Conservation (phyloP, 73 alveolate species). For the Blepharisma stoltei region DNA sequence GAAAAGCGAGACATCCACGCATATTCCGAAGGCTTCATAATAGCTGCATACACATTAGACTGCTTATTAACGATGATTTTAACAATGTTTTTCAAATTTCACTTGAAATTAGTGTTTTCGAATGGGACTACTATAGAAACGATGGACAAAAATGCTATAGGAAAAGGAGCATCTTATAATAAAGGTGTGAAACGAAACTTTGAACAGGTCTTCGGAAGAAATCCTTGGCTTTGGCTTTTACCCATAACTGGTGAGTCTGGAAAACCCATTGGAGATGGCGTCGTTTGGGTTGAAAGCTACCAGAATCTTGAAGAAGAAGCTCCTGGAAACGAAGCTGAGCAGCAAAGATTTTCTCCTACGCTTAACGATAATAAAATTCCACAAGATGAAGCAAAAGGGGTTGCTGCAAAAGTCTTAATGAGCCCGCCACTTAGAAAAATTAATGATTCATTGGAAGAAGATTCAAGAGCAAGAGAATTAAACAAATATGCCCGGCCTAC, state of each 20-base stretch:
- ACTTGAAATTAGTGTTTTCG: constrained; percentile 25
- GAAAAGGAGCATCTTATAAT: constrained; percentile 56
- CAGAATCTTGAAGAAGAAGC: background rate
- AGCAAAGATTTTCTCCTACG: no score
- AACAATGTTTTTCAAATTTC: constrained; percentile 36
- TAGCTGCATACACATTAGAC: constrained; percentile 33
- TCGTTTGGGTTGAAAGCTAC: constrained; percentile 59
- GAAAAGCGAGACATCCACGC: background rate
- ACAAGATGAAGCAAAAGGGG: no score
- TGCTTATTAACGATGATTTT: constrained; percentile 18
- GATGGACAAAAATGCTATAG: constrained; percentile 6
- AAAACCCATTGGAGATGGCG: constrained; percentile 93
- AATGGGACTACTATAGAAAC: constrained; percentile 41
- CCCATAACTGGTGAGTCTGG: constrained; percentile 75
- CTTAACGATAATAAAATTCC: no score
- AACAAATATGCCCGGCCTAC: no score
- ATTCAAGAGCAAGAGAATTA: no score
- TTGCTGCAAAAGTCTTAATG: no score
- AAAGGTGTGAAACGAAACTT: constrained; percentile 62
- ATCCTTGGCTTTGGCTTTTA: constrained; percentile 71
- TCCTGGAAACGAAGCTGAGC: constrained; percentile 21
- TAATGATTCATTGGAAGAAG: no score
- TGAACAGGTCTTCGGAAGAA: constrained; percentile 85
- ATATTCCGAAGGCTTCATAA: constrained; percentile 4
- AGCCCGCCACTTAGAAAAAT: no score